Conservation (phyloP, 805 yeast genomes). For the Yamadazyma philogaea region DNA sequence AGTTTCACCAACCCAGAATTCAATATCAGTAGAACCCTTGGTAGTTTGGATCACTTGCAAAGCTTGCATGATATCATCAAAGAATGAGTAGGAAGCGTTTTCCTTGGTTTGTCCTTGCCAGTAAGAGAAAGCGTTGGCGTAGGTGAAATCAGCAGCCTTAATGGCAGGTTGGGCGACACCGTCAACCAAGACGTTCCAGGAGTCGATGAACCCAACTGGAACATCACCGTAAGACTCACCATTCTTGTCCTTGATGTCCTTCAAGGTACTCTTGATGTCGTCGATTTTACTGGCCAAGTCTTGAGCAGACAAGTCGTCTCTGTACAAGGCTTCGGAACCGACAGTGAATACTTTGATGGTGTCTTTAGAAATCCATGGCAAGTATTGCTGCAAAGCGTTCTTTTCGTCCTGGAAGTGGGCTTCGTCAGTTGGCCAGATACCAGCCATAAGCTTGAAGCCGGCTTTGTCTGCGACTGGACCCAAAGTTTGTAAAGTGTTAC, state of each 20-base stretch:
- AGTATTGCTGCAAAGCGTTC: slow-evolving; percentile 61
- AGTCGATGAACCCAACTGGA: slow-evolving; percentile 91
- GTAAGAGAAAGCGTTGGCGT: slow-evolving; percentile 95
- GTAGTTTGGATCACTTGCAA: slow-evolving; percentile 79
- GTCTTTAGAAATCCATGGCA: slow-evolving; percentile 68
- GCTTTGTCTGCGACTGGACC: slow-evolving; percentile 84
- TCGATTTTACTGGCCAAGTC: slow-evolving; percentile 67
- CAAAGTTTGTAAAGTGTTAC: slow-evolving; percentile 79
- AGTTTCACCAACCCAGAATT: slow-evolving; percentile 96
- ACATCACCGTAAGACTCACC: slow-evolving; percentile 71
- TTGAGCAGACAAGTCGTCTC: slow-evolving; percentile 76
- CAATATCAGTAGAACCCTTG: slow-evolving; percentile 83
- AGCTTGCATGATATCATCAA: slow-evolving; percentile 98
- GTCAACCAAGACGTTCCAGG: slow-evolving; percentile 90
- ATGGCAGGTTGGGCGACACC: slow-evolving; percentile 70
- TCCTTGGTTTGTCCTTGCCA: slow-evolving; percentile 94
- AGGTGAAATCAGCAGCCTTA: slow-evolving; percentile 76
- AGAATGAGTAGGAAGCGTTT: slow-evolving; percentile 87
- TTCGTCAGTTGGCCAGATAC: slow-evolving; percentile 93
- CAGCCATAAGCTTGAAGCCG: slow-evolving; percentile 74
- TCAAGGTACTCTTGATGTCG: slow-evolving; percentile 57
- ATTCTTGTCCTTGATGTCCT: slow-evolving; percentile 66
- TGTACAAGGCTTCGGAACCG: slow-evolving; percentile 94
- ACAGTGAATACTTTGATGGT: slow-evolving; percentile 78
- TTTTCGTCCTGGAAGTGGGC: slow-evolving; percentile 74